Evolutionary conservation across 768 basidiomycete species (phyloP).

Genomic region (Lentinula sp.): DNA sequence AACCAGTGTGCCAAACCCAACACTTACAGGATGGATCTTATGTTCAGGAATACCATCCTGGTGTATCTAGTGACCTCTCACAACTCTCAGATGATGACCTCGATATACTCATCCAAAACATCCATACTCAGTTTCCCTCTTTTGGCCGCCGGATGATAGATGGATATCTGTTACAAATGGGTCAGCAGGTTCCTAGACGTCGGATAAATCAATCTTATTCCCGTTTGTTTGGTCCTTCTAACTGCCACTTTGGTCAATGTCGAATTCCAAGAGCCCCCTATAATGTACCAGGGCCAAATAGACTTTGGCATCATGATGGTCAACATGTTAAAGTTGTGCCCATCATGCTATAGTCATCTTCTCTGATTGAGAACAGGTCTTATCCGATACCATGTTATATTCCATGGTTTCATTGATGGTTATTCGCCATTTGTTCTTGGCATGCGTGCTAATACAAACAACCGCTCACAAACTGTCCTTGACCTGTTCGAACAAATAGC

Average conservation of each 20-base stretch:
- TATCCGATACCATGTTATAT: background rate
- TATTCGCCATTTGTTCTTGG: constrained; percentile 8
- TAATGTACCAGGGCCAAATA: background rate
- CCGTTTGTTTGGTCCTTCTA: background rate
- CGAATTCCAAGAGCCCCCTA: background rate
- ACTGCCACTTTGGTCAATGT: background rate
- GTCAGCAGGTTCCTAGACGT: background rate
- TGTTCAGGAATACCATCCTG: too few species aligned
- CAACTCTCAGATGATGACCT: background rate
- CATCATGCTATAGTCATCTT: too few species aligned
- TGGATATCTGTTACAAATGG: background rate
- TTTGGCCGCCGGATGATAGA: background rate
- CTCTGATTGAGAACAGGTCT: too few species aligned
- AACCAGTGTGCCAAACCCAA: background rate
- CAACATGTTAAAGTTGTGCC: constrained; percentile 20
- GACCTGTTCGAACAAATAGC: constrained; percentile 13
- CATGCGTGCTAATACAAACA: constrained; percentile 19
- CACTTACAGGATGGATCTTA: background rate
- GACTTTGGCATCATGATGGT: constrained; percentile 19
- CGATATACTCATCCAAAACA: background rate
- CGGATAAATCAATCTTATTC: background rate
- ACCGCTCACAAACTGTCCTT: constrained; percentile 19
- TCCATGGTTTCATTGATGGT: background rate
- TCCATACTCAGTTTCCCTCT: background rate
- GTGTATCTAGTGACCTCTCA: background rate